phyloP scores from a whole-genome alignment of 2,329 filamentous ascomycete species.

The Sporothrix globosa region DNA sequence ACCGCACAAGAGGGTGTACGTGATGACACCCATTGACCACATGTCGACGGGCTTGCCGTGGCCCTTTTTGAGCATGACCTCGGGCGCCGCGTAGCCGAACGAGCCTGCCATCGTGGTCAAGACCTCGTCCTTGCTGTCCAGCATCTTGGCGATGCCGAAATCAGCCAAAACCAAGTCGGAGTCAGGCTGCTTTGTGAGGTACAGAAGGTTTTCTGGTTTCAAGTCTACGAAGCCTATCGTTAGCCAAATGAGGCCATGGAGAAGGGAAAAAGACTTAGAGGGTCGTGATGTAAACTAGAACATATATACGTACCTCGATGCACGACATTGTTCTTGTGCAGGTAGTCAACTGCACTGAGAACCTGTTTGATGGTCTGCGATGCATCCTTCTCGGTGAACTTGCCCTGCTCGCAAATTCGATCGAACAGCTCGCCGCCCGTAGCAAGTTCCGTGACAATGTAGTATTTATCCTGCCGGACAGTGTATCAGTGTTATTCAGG shows the following conservation, averaged over 20 bases:
- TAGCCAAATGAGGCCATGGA: neutral
- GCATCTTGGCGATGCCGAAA: constrained; percentile 98
- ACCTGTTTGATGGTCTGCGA: constrained; percentile 95
- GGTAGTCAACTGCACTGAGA: constrained; percentile 87
- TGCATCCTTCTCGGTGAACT: constrained; percentile 97
- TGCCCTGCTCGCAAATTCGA: constrained; percentile 95
- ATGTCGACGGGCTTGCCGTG: constrained; percentile 99
- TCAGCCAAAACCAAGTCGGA: constrained; percentile 93
- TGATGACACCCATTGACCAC: constrained; percentile 99
- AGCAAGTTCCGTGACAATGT: constrained; percentile 95
- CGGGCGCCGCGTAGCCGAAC: constrained; percentile 95
- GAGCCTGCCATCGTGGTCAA: constrained; percentile 98
- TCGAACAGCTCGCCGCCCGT: constrained; percentile 97
- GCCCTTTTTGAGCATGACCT: constrained; percentile 97
- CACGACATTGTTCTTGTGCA: constrained; percentile 92
- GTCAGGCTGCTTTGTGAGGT: constrained; percentile 74
- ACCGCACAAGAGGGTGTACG: constrained; percentile 95
- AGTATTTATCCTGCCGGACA: constrained; percentile 85
- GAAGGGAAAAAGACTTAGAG: neutral
- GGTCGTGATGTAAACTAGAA: neutral
- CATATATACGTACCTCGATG: constrained; percentile 70
- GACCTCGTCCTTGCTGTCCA: constrained; percentile 86
- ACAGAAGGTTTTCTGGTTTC: constrained; percentile 96
- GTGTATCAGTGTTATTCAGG: neutral
- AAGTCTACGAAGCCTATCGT: constrained; percentile 64